Base-by-base conservation (phyloP, 257 asterid genomes). In the Asclepias syriaca region DNA sequence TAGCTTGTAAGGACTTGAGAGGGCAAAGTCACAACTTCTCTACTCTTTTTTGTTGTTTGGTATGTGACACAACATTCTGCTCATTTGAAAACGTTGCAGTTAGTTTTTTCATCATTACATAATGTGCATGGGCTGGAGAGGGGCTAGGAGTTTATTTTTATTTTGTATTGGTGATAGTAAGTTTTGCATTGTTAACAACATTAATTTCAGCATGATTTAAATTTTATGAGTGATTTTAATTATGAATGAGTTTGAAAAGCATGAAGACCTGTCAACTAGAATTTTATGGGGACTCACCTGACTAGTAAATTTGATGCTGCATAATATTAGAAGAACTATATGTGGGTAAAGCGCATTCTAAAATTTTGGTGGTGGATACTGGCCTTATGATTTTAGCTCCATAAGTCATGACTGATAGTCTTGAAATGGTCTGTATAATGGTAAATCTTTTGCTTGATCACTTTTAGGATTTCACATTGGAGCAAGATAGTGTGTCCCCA, bases 381-480 rank as follows among this genome's bases (percentile, higher is more conserved):
- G 58, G 6, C 60, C 29, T 55, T 55, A 21, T 56, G n/a, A 21
- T 56, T 54, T 21, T n/a, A 56, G 34, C 61, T 11, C 2, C 27
- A 54, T 54, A 56, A 7, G 15, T 11, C 24, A 21, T 27, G 29
- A 3, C 13, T 15, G 32, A 19, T 21, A 55, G 61, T 56, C 60
- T 29, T 55, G 34, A 50, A 66, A 40, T 34, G 54, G 46, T 39
- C 16, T 27, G 14, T 49, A 10, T n/a, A 54, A 6, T 69, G 48
- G 24, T 49, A 56, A 70, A 64, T 29, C 40, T 74, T 15, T 74
- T 65, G 46, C 37, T 21, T 65, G 37, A 72, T 65, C 73, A 39
- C 40, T 66, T 54, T 65, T 82, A 94, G 99, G 99, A 94, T 87
- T 94, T 89, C 84, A 91, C 96, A 24, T 56, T 85, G 80, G 99